Evolutionary conservation across 2,329 filamentous ascomycete species (phyloP), one percentile per base, ranked within the genome.

Genomic region (Rutstroemia sp.): DNA sequence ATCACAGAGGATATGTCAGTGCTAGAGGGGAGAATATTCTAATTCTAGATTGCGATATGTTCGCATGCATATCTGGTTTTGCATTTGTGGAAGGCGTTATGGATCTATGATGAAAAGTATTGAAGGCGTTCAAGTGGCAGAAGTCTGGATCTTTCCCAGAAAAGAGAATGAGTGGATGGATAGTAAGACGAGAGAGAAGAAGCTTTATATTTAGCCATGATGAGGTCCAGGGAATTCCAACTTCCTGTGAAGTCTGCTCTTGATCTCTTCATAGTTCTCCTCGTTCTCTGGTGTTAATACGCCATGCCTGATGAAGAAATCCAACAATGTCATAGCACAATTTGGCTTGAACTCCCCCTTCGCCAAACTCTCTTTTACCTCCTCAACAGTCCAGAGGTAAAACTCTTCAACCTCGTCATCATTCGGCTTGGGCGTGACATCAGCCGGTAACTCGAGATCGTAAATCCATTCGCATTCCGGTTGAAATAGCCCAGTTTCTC

Each of bases 401-500:
- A 97, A 97, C 59, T 83, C 82, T 67, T 91, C 89, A 4, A 96
- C 94, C 74, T 99, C 94, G 53, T 87, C 85, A 70, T 99, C 94
- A 57, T 87, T 86, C 17, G 92, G 92, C 68, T 79, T 80, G 12
- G 88, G 91, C 38, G 82, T 74, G 4, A 90, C 77, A 58, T 84
- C 82, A 5, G 75, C 72, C 2, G 86, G 80, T 61, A 99, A 75
- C 71, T 90, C 85, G 60, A 97, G 75, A 70, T 99, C 91, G 73
- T 94, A 99, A 46, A 96, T 77, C 76, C 91, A 96, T 73, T 97
- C 87, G 66, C 84, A 86, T 73, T 97, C 94, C 0, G 94, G 94
- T 73, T 95, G 92, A 68, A 96, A 78, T 66, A 95, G 77, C 10
- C 86, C 87, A 9, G 79, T 82, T 73, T 96, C 90, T 9, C 91